Percentiles rank a stretch among this genome's conserved stretches.
Conservation (phyloP, 768 basidiomycete genomes). For the Suillus americanus region DNA sequence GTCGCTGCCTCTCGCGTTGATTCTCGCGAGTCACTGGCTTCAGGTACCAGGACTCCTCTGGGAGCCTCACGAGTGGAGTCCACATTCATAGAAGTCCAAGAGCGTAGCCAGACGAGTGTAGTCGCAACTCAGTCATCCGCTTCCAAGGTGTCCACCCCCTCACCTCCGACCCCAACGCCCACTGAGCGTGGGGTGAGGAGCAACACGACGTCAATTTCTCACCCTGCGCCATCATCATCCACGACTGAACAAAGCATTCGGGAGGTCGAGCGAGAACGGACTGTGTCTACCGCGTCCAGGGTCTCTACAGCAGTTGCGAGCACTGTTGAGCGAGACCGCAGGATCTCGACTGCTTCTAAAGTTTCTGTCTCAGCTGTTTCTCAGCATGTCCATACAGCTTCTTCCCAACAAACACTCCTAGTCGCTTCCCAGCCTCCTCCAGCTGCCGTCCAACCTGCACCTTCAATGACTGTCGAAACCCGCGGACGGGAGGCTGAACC, state of each 20-base stretch:
- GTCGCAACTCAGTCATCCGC: slow-evolving; percentile 20
- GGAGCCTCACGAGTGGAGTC: slow-evolving; percentile 27
- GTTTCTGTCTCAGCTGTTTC: slow-evolving; percentile 41
- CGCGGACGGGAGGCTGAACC: slow-evolving; percentile 15
- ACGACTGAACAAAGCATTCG: slow-evolving; percentile 17
- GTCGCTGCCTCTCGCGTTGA: slow-evolving; percentile 52
- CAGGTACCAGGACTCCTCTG: slow-evolving; percentile 32
- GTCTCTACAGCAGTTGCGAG: slow-evolving; percentile 20
- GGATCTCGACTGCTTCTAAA: slow-evolving; percentile 21
- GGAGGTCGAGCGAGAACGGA: slow-evolving; percentile 25
- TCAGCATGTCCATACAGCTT: background rate
- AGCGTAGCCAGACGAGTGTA: slow-evolving; percentile 24
- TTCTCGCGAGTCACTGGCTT: slow-evolving; percentile 44
- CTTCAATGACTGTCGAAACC: background rate
- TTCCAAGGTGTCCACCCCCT: slow-evolving; percentile 13
- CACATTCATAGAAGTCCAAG: slow-evolving; percentile 29
- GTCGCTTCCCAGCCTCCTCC: background rate
- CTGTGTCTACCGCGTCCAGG: slow-evolving; percentile 27
- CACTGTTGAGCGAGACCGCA: slow-evolving; percentile 26
- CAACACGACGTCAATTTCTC: slow-evolving; percentile 5
- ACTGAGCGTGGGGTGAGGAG: background rate
- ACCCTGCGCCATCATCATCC: background rate
- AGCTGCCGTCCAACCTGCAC: background rate
- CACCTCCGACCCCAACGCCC: slow-evolving; percentile 13
- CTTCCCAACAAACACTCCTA: slow-evolving; percentile 17